Evolutionary conservation across 2,329 filamentous ascomycete species (phyloP).

Genomic region (Aspergillus nomiae): DNA sequence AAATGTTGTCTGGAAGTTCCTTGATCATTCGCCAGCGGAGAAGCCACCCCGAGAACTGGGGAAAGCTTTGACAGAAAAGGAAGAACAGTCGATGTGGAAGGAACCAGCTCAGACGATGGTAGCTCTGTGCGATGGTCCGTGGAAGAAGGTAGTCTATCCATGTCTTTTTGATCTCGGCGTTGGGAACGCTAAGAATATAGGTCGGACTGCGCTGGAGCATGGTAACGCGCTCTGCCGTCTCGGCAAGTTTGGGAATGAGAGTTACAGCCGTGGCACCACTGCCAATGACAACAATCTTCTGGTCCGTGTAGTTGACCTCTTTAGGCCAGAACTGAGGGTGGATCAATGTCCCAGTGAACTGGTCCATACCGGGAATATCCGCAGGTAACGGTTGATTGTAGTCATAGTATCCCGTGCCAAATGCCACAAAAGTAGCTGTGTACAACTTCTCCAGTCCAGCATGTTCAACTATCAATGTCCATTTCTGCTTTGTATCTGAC

Average conservation of each 20-base stretch:
- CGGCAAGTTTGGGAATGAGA: slow-evolving; percentile 65
- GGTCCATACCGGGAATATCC: slow-evolving; percentile 64
- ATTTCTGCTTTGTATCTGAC: too few relatives aligned
- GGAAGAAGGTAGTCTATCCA: too few relatives aligned
- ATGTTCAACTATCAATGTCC: too few relatives aligned
- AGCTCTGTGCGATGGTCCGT: too few relatives aligned
- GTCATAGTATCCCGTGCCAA: slow-evolving; percentile 69
- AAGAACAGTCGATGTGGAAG: background rate
- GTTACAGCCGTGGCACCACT: slow-evolving; percentile 77
- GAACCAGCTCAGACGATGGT: too few relatives aligned
- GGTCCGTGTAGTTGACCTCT: slow-evolving; percentile 62
- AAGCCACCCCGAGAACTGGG: slow-evolving; percentile 26
- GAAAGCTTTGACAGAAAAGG: slow-evolving; percentile 44
- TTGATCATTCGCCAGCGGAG: slow-evolving; percentile 7
- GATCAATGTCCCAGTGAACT: slow-evolving; percentile 61
- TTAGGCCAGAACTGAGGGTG: slow-evolving; percentile 75
- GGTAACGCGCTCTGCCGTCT: slow-evolving; percentile 64
- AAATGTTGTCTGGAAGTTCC: slow-evolving; percentile 55
- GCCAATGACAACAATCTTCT: slow-evolving; percentile 70
- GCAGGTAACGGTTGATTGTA: slow-evolving; percentile 62
- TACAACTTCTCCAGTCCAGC: too few relatives aligned
- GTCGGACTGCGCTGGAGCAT: slow-evolving; percentile 76
- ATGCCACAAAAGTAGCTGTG: slow-evolving; percentile 52
- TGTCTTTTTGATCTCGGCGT: slow-evolving; percentile 14
- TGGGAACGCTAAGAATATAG: slow-evolving; percentile 59